Conservation (phyloP, 495 filamentous ascomycete species). For the Friedmanniomyces simplex region DNA sequence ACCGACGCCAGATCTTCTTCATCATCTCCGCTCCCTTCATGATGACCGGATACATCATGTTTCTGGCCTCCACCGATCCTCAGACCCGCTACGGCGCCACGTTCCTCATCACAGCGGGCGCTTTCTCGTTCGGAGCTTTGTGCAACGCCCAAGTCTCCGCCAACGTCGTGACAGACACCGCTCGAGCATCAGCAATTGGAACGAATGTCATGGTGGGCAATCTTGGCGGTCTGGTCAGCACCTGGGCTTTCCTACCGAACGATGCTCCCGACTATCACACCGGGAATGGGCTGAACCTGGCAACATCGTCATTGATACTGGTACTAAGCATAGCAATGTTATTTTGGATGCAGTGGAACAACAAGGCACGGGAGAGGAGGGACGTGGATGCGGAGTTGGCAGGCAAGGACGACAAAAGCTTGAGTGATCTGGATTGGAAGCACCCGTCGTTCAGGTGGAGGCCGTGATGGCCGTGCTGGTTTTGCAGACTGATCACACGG, state of each 20-base stretch:
- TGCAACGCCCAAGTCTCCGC: conserved; percentile 56
- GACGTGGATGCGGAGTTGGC: conserved; percentile 46
- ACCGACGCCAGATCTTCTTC: conserved; percentile 42
- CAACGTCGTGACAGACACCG: conserved; percentile 62
- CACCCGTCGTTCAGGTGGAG: conserved; percentile 54
- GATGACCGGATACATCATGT: conserved; percentile 64
- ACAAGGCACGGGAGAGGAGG: conserved; percentile 44
- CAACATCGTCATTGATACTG: conserved; percentile 43
- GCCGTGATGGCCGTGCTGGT: conserved; percentile 22
- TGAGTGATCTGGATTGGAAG: conserved; percentile 61
- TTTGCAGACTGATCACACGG: too few relatives aligned
- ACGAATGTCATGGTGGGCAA: conserved; percentile 64
- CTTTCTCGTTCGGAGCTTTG: conserved; percentile 48
- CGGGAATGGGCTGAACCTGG: conserved; percentile 66
- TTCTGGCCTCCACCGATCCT: conserved; percentile 42
- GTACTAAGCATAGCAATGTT: conserved; percentile 38
- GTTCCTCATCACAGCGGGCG: conserved; percentile 55
- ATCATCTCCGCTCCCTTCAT: conserved; percentile 41
- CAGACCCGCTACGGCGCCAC: conserved; percentile 58
- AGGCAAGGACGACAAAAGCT: conserved; percentile 43
- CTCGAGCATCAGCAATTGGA: conserved; percentile 54
- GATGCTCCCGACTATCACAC: conserved; percentile 61
- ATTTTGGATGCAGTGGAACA: conserved; percentile 55
- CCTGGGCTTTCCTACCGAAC: conserved; percentile 56
- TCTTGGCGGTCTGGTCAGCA: conserved; percentile 58